Percentiles rank a stretch among this genome's conserved stretches.
These are phyloP conservation scores for Pyricularia pennisetigena DNA, from an alignment of 2,329 filamentous ascomycete species.

Conservation along the genomic window DNA sequence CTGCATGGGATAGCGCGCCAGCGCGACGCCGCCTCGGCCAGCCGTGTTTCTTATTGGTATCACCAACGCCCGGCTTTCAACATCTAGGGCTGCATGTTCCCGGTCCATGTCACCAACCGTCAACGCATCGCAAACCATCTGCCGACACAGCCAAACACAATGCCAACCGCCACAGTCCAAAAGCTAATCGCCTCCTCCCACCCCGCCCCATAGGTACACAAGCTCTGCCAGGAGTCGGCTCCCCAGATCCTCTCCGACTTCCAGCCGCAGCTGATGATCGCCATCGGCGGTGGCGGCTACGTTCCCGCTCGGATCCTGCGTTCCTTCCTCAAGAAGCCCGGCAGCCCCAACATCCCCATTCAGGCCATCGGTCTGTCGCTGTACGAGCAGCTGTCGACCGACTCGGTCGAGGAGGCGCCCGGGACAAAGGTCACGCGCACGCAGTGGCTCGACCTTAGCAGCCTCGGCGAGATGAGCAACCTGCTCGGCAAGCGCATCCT, in stretches of 20 bases:
- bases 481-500: slow-evolving; percentile 84
- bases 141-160: background rate
- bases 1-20: background rate
- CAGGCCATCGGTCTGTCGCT: slow-evolving; percentile 97
- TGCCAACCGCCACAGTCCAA: background rate
- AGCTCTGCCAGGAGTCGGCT: slow-evolving; percentile 85
- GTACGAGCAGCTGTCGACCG: slow-evolving; percentile 69
- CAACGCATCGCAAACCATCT: background rate
- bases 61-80: background rate
- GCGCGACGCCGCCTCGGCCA: background rate
- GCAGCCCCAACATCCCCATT: slow-evolving; percentile 90
- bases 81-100: background rate
- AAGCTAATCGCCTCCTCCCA: background rate
- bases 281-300: slow-evolving; percentile 95
- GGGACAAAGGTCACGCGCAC: slow-evolving; percentile 95
- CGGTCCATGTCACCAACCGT: background rate
- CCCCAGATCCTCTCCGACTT: slow-evolving; percentile 73
- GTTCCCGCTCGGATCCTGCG: slow-evolving; percentile 94
- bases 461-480: slow-evolving; percentile 74
- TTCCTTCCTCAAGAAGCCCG: slow-evolving; percentile 88
- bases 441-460: slow-evolving; percentile 91
- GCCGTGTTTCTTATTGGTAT: background rate
- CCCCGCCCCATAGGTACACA: slow-evolving; percentile 63
- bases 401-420: slow-evolving; percentile 56
- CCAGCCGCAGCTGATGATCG: slow-evolving; percentile 93